These are phyloP conservation scores for Trebouxiophyceae sp. DNA, from an alignment of 163 green algal species.

Conservation along the genomic window DNA sequence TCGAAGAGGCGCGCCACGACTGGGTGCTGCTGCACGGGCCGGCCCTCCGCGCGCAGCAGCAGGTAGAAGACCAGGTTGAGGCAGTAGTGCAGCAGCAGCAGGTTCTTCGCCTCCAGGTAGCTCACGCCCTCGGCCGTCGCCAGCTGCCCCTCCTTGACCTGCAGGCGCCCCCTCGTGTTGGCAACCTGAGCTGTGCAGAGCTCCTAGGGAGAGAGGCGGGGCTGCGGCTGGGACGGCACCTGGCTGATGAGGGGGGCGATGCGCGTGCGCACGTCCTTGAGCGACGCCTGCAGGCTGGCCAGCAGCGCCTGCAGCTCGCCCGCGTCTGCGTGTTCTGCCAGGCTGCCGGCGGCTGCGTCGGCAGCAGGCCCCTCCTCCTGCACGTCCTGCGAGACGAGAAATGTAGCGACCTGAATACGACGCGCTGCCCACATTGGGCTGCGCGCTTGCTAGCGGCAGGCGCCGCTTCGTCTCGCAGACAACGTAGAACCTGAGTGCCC, in stretches of 20 bases:
- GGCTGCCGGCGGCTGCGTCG: conserved; percentile 8
- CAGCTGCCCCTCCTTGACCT: conserved; percentile 60
- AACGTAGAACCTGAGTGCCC: neutral
- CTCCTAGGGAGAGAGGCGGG: neutral
- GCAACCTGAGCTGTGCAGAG: neutral
- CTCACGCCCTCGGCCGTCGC: conserved; percentile 79
- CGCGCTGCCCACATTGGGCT: neutral
- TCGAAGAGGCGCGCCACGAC: conserved; percentile 82
- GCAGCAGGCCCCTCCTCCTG: neutral
- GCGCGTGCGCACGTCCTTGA: conserved; percentile 61
- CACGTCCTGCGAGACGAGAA: neutral
- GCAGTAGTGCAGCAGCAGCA: conserved; percentile 93
- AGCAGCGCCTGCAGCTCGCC: conserved; percentile 81
- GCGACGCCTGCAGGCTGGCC: conserved; percentile 52
- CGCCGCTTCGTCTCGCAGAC: neutral
- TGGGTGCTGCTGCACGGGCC: conserved; percentile 79
- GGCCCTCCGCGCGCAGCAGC: conserved; percentile 89
- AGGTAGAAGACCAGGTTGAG: conserved; percentile 91
- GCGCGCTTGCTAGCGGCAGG: neutral
- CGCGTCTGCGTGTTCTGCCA: conserved; percentile 54
- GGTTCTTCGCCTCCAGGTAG: conserved; percentile 97
- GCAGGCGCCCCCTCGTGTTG: neutral
- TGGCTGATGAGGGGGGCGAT: conserved; percentile 66
- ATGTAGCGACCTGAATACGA: neutral
- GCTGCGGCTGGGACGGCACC: conserved; percentile 20